These are phyloP conservation scores for Gamarada debralockiae DNA, from an alignment of 495 filamentous ascomycete species.

Conservation along the genomic window DNA sequence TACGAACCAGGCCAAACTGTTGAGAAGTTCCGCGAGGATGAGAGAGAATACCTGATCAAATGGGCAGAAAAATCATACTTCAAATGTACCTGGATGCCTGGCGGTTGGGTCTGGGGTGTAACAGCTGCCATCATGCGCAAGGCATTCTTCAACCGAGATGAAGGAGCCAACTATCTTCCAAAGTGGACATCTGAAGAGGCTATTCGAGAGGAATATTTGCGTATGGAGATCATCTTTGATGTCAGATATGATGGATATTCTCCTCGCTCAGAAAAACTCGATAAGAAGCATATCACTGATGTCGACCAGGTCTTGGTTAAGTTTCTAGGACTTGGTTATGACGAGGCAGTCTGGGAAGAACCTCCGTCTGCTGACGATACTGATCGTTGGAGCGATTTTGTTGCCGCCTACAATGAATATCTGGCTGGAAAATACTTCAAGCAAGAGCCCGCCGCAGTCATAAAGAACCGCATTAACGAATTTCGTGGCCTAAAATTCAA, in stretches of 20 bases:
- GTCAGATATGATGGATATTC: conserved; percentile 55
- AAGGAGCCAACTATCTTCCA: conserved; percentile 50
- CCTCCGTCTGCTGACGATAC: conserved; percentile 59
- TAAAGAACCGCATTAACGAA: conserved; percentile 58
- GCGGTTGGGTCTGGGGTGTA: conserved; percentile 86
- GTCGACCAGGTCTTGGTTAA: conserved; percentile 76
- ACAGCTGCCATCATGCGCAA: conserved; percentile 57
- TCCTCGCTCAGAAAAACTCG: conserved; percentile 55
- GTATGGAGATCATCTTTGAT: conserved; percentile 83
- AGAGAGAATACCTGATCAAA: conserved; percentile 88
- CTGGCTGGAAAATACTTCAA: conserved; percentile 67
- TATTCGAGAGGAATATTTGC: conserved; percentile 76
- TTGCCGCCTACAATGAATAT: conserved; percentile 78
- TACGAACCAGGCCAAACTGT: conserved; percentile 43
- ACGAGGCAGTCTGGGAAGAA: conserved; percentile 85
- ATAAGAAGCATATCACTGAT: conserved; percentile 62
- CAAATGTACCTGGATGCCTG: conserved; percentile 78
- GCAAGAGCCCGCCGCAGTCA: conserved; percentile 43
- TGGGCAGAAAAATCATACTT: conserved; percentile 78
- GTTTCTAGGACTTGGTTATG: conserved; percentile 92
- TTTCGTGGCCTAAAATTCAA: conserved; percentile 64
- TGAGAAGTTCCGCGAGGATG: conserved; percentile 53
- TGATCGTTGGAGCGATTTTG: conserved; percentile 77
- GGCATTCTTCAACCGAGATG: conserved; percentile 68
- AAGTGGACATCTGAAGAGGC: conserved; percentile 74